These are phyloP conservation scores for Celoporthe dispersa DNA, from an alignment of 2,329 filamentous ascomycete species.

Conservation along the genomic window DNA sequence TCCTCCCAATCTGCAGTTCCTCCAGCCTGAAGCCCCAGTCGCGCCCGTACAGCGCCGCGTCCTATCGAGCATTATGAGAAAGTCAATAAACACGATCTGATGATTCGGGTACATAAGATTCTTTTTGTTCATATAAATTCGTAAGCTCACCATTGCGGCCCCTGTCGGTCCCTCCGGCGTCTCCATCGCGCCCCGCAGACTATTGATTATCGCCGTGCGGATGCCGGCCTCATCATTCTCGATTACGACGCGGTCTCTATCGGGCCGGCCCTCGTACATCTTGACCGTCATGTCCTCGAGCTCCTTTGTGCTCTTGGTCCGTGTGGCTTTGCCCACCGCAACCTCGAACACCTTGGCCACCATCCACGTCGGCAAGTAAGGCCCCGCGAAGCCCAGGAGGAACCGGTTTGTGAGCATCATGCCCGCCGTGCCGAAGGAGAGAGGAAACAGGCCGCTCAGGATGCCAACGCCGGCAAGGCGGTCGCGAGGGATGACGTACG, in stretches of 20 bases:
- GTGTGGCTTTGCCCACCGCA: neutral
- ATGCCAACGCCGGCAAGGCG: constrained; percentile 30
- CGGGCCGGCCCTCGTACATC: neutral
- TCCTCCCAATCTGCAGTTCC: constrained; percentile 22
- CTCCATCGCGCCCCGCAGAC: constrained; percentile 18
- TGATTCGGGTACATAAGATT: neutral
- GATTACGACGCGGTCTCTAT: constrained; percentile 15
- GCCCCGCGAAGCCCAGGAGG: constrained; percentile 31
- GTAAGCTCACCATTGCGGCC: neutral
- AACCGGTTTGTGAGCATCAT: constrained; percentile 31
- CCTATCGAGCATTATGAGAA: constrained; percentile 18
- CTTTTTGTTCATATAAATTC: neutral
- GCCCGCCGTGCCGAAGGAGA: constrained; percentile 30
- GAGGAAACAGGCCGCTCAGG: constrained; percentile 32
- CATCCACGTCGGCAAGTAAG: constrained; percentile 23
- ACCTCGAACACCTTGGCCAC: constrained; percentile 11
- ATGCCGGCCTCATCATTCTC: constrained; percentile 18
- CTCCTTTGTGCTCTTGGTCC: neutral
- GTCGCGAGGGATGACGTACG: constrained; percentile 27
- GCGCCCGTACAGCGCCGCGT: constrained; percentile 23
- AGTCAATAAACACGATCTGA: neutral
- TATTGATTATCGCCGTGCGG: constrained; percentile 18
- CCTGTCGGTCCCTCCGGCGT: constrained; percentile 24
- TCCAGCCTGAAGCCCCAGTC: constrained; percentile 35
- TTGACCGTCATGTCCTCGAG: neutral